These are phyloP conservation scores for Xylaria flabelliformis DNA, from an alignment of 495 filamentous ascomycete species.

Conservation along the genomic window DNA sequence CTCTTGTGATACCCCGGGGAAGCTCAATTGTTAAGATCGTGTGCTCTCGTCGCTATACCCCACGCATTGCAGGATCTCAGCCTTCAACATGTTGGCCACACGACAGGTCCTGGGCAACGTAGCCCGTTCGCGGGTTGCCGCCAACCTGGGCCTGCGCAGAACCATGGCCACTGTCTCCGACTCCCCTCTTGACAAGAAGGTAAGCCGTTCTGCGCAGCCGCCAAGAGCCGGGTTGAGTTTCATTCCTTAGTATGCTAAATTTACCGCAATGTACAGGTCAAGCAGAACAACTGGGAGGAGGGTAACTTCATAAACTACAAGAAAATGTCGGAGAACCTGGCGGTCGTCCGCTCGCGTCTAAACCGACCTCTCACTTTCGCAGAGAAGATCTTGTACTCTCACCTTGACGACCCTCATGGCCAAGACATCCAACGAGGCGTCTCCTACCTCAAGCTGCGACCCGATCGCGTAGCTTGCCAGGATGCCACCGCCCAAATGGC, in stretches of 20 bases:
- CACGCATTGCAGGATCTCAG: slow-evolving; percentile 38
- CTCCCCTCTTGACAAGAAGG: slow-evolving; percentile 61
- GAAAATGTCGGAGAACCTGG: slow-evolving; percentile 98
- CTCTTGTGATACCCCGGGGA: slow-evolving; percentile 28
- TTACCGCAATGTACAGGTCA: slow-evolving; percentile 48
- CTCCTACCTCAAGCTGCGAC: slow-evolving; percentile 94
- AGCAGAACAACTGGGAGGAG: slow-evolving; percentile 64
- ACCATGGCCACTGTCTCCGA: slow-evolving; percentile 61
- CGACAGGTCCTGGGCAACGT: slow-evolving; percentile 59
- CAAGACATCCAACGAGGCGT: slow-evolving; percentile 95
- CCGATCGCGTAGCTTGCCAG: slow-evolving; percentile 98
- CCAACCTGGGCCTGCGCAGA: slow-evolving; percentile 56
- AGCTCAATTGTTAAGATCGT: slow-evolving; percentile 27
- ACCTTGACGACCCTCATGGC: slow-evolving; percentile 94
- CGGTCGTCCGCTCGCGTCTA: slow-evolving; percentile 83
- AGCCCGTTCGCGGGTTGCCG: slow-evolving; percentile 57
- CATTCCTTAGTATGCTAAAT: slow-evolving; percentile 33
- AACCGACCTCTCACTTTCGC: slow-evolving; percentile 93
- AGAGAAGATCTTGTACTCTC: slow-evolving; percentile 99
- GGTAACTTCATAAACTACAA: slow-evolving; percentile 70
- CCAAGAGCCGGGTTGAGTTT: not conserved
- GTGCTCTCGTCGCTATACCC: slow-evolving; percentile 29
- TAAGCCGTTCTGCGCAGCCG: slow-evolving; percentile 29
- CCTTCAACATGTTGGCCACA: slow-evolving; percentile 60
- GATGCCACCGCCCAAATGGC: slow-evolving; percentile 99